Conservation (phyloP, 352 stramenopile species). For the Albugo candida region DNA sequence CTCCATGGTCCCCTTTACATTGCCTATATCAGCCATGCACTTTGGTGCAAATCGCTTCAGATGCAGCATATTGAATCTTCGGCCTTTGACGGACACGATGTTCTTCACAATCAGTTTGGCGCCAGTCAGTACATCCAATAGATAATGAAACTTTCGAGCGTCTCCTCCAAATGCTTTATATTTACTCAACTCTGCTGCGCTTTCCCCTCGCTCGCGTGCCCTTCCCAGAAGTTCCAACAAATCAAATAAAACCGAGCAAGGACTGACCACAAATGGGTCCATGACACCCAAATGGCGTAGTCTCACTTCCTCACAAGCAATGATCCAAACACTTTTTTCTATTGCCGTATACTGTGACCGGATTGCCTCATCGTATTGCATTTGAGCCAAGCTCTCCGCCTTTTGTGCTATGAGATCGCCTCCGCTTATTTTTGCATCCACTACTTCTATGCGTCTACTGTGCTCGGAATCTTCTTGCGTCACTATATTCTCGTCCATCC, state of each 20-base stretch:
- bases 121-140: conserved; percentile 58
- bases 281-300: conserved; percentile 49
- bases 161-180: conserved; percentile 36
- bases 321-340: conserved; percentile 34
- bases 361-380: conserved; percentile 34
- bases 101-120: conserved; percentile 47
- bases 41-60: conserved; percentile 38
- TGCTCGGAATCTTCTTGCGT: not conserved
- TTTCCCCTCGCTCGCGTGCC: conserved; percentile 30
- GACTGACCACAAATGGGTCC: conserved; percentile 29
- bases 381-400: conserved; percentile 33
- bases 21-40: conserved; percentile 21
- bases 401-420: not conserved
- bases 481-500: conserved; percentile 3
- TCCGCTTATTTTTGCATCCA: not conserved
- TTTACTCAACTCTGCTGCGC: conserved; percentile 30
- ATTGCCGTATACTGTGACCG: conserved; percentile 16
- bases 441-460: not conserved
- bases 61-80: conserved; percentile 68
- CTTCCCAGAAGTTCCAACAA: conserved; percentile 60
- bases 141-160: conserved; percentile 54
- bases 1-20: conserved; percentile 24
- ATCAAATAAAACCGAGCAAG: conserved; percentile 47
- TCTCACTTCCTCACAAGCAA: conserved; percentile 42
- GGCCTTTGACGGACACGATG: conserved; percentile 41